Conservation (phyloP, 108 stramenopile genomes). For the Craspedostauros australis region DNA sequence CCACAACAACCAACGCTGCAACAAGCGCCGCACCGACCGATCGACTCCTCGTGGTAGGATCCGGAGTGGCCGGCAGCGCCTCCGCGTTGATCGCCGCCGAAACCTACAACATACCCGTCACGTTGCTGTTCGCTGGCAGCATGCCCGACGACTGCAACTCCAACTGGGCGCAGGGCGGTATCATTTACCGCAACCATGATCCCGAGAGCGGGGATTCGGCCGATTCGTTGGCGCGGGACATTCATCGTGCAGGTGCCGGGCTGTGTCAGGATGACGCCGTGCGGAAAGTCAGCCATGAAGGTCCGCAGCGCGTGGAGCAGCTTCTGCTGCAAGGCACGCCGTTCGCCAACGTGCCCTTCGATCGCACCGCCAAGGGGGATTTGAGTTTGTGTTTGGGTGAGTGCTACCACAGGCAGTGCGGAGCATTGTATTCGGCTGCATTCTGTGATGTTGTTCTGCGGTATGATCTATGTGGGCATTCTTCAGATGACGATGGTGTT, state of each 20-base stretch:
- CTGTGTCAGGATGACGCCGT: conserved; percentile 80
- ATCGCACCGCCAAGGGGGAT: conserved; percentile 39
- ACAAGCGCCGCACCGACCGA: conserved; percentile 23
- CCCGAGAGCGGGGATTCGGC: conserved; percentile 58
- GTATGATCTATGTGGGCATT: no score
- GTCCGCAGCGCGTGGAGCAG: conserved; percentile 77
- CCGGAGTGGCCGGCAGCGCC: conserved; percentile 80
- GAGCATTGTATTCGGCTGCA: no score
- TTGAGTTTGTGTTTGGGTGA: conserved; percentile 46
- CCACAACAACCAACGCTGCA: no score
- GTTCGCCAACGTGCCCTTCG: conserved; percentile 77
- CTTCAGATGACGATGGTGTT: no score
- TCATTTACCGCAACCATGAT: conserved; percentile 84
- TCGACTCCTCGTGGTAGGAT: conserved; percentile 70
- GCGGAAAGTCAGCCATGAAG: conserved; percentile 82
- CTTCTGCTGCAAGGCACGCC: conserved; percentile 60
- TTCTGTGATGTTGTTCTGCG: background rate
- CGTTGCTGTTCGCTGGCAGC: conserved; percentile 63
- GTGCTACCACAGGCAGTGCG: no score
- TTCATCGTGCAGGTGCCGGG: conserved; percentile 82
- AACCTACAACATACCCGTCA: conserved; percentile 62
- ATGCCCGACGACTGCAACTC: conserved; percentile 84
- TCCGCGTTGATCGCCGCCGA: conserved; percentile 72
- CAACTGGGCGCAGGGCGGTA: conserved; percentile 96
- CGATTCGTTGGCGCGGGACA: conserved; percentile 65